Conservation (phyloP, 495 filamentous ascomycete genomes). For the Neurospora sp. region DNA sequence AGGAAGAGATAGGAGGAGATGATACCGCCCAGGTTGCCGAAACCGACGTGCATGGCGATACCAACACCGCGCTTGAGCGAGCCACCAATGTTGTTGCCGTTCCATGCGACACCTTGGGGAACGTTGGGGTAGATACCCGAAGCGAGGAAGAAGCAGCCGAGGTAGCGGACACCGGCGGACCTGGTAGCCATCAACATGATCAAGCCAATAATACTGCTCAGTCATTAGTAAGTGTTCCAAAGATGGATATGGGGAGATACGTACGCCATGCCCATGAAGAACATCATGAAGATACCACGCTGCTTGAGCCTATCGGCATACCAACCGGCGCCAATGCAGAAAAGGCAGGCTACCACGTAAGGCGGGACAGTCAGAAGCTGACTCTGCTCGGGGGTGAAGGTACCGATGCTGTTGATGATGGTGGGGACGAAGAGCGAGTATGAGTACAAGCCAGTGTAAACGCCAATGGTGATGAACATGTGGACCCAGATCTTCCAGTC, state of each 20-base stretch:
- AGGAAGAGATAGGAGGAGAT: conserved; percentile 64
- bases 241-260: conserved; percentile 1
- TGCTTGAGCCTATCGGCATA: conserved; percentile 42
- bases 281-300: conserved; percentile 50
- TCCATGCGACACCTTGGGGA: conserved; percentile 68
- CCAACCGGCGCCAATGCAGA: conserved; percentile 42
- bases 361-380: conserved; percentile 56
- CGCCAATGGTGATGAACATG: conserved; percentile 40
- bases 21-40: conserved; percentile 66
- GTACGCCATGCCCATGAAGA: conserved; percentile 31
- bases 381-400: conserved; percentile 39
- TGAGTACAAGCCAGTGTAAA: conserved; percentile 53
- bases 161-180: conserved; percentile 52
- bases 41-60: conserved; percentile 74
- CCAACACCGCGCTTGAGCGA: conserved; percentile 71
- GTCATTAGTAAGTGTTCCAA: neutral
- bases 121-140: conserved; percentile 66
- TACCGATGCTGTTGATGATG: conserved; percentile 50
- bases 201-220: conserved; percentile 50
- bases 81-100: conserved; percentile 72
- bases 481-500: conserved; percentile 72
- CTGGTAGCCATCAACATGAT: conserved; percentile 49
- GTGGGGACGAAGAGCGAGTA: conserved; percentile 59
- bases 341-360: conserved; percentile 40
- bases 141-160: conserved; percentile 59